Evolutionary conservation across 768 basidiomycete genomes (phyloP).

Genomic region (Lentinula boryana): DNA sequence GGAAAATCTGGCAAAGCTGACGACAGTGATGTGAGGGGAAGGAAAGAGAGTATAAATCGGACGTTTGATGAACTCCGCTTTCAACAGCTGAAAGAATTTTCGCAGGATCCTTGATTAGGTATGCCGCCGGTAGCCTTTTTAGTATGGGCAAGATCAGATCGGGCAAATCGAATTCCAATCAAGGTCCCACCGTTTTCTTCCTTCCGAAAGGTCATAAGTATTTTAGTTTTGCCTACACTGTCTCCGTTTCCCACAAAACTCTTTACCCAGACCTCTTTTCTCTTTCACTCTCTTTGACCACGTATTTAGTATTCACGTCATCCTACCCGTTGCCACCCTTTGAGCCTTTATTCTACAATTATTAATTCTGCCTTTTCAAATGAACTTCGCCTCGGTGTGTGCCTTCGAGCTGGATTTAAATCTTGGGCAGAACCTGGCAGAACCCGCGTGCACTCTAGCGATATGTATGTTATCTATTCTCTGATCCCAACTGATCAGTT

Average conservation of each 20-base stretch:
- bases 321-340: not conserved
- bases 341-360: not conserved
- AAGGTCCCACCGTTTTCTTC: not conserved
- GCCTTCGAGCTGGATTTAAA: not conserved
- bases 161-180: not conserved
- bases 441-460: not conserved
- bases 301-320: not conserved
- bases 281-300: not conserved
- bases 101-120: not conserved
- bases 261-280: not conserved
- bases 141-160: not conserved
- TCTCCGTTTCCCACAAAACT: not conserved
- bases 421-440: not conserved
- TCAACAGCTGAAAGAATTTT: not conserved
- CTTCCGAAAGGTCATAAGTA: not conserved
- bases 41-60: not conserved
- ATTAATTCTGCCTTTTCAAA: not conserved
- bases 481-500: not conserved
- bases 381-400: not conserved
- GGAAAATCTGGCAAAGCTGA: not conserved
- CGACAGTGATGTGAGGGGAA: not conserved
- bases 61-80: not conserved
- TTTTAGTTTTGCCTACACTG: not conserved
- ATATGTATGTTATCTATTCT: not conserved
- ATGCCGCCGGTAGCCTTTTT: slow-evolving; percentile 1